A percentile compares a stretch with the other conserved stretches of the same genome.
phyloP scores from a whole-genome alignment of 371 early-diverging fungal genomes.

The Mortierella sp. region DNA sequence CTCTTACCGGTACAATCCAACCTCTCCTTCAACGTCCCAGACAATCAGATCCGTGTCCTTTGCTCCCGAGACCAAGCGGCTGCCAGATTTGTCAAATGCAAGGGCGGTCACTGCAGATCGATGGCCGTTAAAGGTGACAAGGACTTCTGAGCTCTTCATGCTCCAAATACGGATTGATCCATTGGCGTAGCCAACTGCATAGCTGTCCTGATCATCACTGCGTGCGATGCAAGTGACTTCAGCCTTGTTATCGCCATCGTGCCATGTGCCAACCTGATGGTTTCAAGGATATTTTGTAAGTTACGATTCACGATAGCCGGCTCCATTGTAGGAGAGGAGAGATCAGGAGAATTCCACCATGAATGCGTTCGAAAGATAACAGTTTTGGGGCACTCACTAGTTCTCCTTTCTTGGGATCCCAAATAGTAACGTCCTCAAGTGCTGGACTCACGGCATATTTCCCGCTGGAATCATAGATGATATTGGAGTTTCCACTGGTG shows the following conservation, averaged over 20 bases:
- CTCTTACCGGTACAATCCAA: slow-evolving; percentile 79
- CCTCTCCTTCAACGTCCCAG: slow-evolving; percentile 95
- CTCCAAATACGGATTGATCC: slow-evolving; percentile 88
- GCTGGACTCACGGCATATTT: slow-evolving; percentile 81
- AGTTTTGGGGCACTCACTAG: slow-evolving; percentile 57
- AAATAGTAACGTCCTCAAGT: slow-evolving; percentile 85
- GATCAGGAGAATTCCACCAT: too few species aligned
- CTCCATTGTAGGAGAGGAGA: too few species aligned
- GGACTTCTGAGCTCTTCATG: slow-evolving; percentile 56
- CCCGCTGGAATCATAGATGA: slow-evolving; percentile 76
- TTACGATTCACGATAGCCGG: too few species aligned
- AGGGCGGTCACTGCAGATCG: slow-evolving; percentile 86
- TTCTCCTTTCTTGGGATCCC: slow-evolving; percentile 89
- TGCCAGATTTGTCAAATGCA: slow-evolving; percentile 80
- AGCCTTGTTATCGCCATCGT: slow-evolving; percentile 79
- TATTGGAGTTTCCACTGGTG: slow-evolving; percentile 73
- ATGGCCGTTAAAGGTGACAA: slow-evolving; percentile 92
- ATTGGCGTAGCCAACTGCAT: slow-evolving; percentile 91
- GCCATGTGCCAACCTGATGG: slow-evolving; percentile 72
- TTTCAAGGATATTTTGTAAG: background rate
- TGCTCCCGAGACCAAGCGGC: slow-evolving; percentile 90
- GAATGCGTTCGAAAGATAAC: background rate
- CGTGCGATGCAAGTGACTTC: slow-evolving; percentile 82
- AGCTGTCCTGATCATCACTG: slow-evolving; percentile 71
- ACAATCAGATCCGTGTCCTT: slow-evolving; percentile 93